A percentile compares a stretch with the other conserved stretches of the same genome.
phyloP scores from a whole-genome alignment of 176 grass and related monocot genomes.

The Oryza officinalis region DNA sequence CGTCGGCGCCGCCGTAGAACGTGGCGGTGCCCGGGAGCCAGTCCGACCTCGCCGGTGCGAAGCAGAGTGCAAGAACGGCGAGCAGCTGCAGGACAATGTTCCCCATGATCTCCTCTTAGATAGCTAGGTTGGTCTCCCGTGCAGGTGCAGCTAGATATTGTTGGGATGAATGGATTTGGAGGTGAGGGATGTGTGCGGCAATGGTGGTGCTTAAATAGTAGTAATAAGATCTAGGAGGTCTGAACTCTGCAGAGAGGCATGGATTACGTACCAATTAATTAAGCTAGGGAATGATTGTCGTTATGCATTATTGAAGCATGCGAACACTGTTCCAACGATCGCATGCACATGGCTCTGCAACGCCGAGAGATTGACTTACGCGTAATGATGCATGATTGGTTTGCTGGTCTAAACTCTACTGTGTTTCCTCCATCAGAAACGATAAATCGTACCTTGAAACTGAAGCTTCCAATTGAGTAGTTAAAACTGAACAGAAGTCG shows the following conservation, averaged over 20 bases:
- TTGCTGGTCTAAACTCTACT: background rate
- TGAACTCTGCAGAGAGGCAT: background rate
- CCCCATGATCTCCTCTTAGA: background rate
- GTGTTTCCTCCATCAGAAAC: background rate
- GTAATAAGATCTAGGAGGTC: background rate
- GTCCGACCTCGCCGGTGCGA: background rate
- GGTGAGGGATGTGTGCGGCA: conserved; percentile 12
- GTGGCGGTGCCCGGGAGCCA: conserved; percentile 39
- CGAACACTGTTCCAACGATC: background rate
- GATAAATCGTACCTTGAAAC: background rate
- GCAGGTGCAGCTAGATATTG: background rate
- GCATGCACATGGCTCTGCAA: conserved; percentile 16
- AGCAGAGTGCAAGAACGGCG: background rate
- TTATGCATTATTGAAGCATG: background rate
- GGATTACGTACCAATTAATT: background rate
- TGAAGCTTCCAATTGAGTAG: background rate
- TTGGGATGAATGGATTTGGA: background rate
- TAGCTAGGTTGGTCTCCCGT: background rate
- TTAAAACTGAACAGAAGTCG: background rate
- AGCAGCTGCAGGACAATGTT: background rate
- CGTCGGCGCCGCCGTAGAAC: conserved; percentile 58
- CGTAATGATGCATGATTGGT: background rate
- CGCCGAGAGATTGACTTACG: background rate
- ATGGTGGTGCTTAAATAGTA: conserved; percentile 28
- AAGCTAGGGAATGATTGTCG: background rate